Percentiles rank a stretch among this genome's conserved stretches.
Conservation (phyloP, 139 green algal species). For the Tetradesmus lagerheimii region DNA sequence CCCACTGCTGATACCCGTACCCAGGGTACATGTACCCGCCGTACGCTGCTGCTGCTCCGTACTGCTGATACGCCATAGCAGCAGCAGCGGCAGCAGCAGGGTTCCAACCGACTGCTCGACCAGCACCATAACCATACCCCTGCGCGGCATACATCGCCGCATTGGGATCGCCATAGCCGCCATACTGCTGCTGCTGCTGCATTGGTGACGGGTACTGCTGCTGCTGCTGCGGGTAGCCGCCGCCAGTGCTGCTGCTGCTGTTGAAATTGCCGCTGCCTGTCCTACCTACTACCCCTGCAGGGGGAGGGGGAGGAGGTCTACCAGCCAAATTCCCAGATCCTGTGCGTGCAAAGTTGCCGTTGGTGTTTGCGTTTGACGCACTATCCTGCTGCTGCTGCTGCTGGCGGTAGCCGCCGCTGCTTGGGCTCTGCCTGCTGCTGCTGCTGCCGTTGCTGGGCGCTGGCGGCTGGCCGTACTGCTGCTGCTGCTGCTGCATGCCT, state of each 20-base stretch:
- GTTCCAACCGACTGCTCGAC: neutral
- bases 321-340: neutral
- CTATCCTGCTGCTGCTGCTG: neutral
- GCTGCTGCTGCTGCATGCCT: slow-evolving; percentile 10
- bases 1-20: neutral
- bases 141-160: neutral
- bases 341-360: neutral
- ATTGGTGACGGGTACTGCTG: neutral
- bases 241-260: neutral
- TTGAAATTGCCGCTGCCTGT: neutral
- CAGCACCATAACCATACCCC: neutral
- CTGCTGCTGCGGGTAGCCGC: neutral
- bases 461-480: neutral
- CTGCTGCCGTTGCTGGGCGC: slow-evolving; percentile 7
- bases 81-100: neutral
- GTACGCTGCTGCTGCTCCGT: neutral
- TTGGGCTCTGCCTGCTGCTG: neutral
- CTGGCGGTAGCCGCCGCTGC: neutral
- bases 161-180: neutral
- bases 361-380: neutral
- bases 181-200: neutral
- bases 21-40: slow-evolving; percentile 5
- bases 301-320: neutral
- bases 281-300: neutral
- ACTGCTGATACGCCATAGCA: neutral